Base-by-base conservation (phyloP, 768 basidiomycete species). In the Nevesoporus exiguus region DNA sequence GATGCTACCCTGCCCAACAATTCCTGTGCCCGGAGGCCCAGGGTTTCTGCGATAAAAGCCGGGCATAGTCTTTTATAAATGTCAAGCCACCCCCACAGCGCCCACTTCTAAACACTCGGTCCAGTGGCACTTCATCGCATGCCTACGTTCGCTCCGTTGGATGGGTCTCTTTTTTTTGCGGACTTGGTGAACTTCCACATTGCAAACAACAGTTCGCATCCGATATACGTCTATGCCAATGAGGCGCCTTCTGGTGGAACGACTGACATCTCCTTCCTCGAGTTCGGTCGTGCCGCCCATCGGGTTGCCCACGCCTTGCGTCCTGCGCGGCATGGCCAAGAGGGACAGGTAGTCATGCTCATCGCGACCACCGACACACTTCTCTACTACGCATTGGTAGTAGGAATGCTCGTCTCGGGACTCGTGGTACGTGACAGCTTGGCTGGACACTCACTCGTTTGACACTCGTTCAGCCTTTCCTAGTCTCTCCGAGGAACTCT, bases 331-430 rank as follows among this genome's bases (percentile, higher is more conserved):
- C 48, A 49, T 27, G 61, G 65, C 7, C 0, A 45, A 1, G 63
- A 68, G 31, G 64, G 66, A 10, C 50, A 66, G 30, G 64, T 72
- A 8, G 66, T 74, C 5, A 66, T 69, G 36, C 41, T 74, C 24
- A 56, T 75, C 14, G 73, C 74, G 13, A 65, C 61, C 3, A 49
- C 59, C 3, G 71, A 74, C 41, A 67, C 61, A 0, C 33, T 73
- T 11, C 29, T 69, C 17, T 66, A 73, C 17, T 63, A 71, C 0
- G 58, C 73, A 14, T 21, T 66, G 19, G 36, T 64, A 5, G 45
- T 54, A 3, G 73, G 72, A 8, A 56, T 71, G 41, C 60, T 65
- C 42, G 50, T 58, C 10, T 66, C 72, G 0, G 67, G 71, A 25
- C 33, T 68, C 2, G 57, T 71, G 39, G 72, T 68, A 48, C 17